Evolutionary conservation across 2,329 filamentous ascomycete genomes (phyloP), one percentile per base, ranked within the genome.

Genomic region (Pseudogymnoascus sp.): DNA sequence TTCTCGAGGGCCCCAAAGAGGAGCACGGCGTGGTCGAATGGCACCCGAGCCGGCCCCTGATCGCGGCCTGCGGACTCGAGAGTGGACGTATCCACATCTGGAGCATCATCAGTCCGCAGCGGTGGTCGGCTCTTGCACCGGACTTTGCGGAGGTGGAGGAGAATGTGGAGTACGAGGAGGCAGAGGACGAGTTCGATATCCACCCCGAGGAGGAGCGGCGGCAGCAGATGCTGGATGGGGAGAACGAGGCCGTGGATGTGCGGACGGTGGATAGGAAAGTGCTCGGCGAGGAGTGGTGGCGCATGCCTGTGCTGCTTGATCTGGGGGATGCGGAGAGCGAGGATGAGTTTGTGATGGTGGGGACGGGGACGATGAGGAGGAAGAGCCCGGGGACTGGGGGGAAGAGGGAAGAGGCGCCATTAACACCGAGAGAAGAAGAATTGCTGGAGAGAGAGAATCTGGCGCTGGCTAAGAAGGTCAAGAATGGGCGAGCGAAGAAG

Each of bases 61-160:
- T 99, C 36, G 93, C 91, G 3, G 95, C 93, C 14, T 96, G 93
- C 67, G 93, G 95, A 3, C 82, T 97, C 4, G 96, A 99, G 76
- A 93, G 90, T 0, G 95, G 95, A 5, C 86, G 90, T 62, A 91
- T 99, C 72, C 96, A 96, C 77, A 89, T 96, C 36, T 99, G 95
- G 95, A 93, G 91, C 4, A 95, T 97, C 63, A 87, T 93, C 42
- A 95, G 91, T 62, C 93, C 95, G 8, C 96, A 99, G 73, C 90
- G 95, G 70, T 99, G 95, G 96, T 97, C 93, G 14, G 93, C 95
- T 1, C 82, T 99, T 31, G 96, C 96, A 5, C 95, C 95, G 0
- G 96, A 99, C 76, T 99, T 99, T 75, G 90, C 88, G 42, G 95
- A 99, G 75, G 92, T 99, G 12, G 95, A 99, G 76, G 95, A 99